Evolutionary conservation across 177 flowering plant species (phyloP), one percentile per base, ranked within the genome.

Genomic region (Vitis hybrid): DNA sequence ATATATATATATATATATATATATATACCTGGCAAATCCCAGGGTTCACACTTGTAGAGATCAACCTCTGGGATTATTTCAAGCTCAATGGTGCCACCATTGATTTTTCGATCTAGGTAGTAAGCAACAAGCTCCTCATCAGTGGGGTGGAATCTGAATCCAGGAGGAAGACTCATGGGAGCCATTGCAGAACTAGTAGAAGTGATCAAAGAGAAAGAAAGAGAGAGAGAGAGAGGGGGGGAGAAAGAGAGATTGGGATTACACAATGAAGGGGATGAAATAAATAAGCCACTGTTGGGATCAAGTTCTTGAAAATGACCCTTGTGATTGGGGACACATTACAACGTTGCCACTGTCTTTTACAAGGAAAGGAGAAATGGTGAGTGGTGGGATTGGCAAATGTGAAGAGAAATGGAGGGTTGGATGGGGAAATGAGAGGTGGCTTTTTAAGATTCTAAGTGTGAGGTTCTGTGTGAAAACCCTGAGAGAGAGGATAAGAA

Each of bases 1-100:
- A n/a, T n/a, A n/a, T n/a, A n/a, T n/a, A 23, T 19, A 65, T 18
- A 17, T 17, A 54, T 56, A 17, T 17, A 17, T 17, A 17, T 21
- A 12, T 51, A 48, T 26, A 51, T 73, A 91, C 97, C 94, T 76
- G 93, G 93, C 61, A 92, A 80, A 56, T 92, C 97, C 97, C 97
- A 92, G 2, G 97, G 97, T 68, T 92, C 97, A 56, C 90, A 86
- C 76, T 90, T 92, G 84, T 92, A 89, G 72, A 92, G 92, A 81
- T 92, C 93, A 67, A 89, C 83, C 39, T 89, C 92, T 1, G 92
- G 91, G 68, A 92, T 90, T 70, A 89, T 84, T 54, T 89, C 89
- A 10, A 89, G 91, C 75, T 87, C 93, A 45, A 92, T 89, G 2
- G 65, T 68, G 3, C 78, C 84, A 34, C 92, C 90, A 12, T 62